These are phyloP conservation scores for Apiospora marii DNA, from an alignment of 2,329 filamentous ascomycete species.

Conservation along the genomic window DNA sequence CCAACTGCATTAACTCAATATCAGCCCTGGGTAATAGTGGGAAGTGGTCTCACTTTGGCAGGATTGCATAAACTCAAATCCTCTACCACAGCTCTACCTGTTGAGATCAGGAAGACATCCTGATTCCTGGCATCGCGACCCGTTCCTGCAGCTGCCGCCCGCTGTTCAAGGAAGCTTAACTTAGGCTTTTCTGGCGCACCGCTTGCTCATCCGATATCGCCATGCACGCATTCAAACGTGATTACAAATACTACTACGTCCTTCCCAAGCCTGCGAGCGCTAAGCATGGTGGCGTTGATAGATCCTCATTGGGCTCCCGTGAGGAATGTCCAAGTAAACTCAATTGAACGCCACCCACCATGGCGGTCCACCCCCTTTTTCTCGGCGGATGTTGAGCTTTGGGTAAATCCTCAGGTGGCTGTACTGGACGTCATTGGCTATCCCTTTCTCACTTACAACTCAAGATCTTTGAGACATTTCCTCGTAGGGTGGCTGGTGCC, in stretches of 20 bases:
- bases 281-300: neutral
- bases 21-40: neutral
- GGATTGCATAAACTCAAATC: neutral
- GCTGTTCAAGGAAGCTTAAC: neutral
- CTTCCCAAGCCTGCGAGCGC: neutral
- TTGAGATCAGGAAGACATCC: neutral
- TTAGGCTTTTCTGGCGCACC: neutral
- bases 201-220: constrained; percentile 12
- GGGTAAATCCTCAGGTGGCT: neutral
- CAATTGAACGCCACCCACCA: neutral
- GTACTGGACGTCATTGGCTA: no score
- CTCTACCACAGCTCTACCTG: neutral
- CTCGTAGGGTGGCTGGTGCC: neutral
- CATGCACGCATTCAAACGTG: neutral
- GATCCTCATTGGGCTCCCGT: neutral
- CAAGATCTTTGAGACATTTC: no score
- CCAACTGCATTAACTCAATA: neutral
- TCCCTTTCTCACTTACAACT: no score
- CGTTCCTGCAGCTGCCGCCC: constrained; percentile 1
- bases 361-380: neutral
- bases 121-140: neutral
- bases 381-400: neutral
- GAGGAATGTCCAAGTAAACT: neutral
- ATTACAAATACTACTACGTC: neutral
- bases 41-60: neutral